Evolutionary conservation across 495 filamentous ascomycete genomes (phyloP).

Genomic region (Penicillium goetzii): DNA sequence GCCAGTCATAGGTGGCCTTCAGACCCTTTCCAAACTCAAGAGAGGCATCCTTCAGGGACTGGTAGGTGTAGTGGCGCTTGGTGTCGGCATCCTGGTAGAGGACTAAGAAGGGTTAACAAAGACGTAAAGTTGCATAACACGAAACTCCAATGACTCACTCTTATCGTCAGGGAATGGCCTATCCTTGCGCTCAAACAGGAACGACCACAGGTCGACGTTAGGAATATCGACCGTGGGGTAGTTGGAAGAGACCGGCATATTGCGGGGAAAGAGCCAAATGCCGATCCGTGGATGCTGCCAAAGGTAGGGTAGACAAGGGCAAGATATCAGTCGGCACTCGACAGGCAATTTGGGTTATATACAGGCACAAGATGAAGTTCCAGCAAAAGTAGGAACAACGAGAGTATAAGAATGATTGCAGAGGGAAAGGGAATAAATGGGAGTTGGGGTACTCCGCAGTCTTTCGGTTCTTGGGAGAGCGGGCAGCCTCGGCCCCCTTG

Average conservation of each 20-base stretch:
- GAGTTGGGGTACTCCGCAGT: conserved; percentile 20
- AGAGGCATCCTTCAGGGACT: conserved; percentile 64
- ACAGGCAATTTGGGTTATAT: neutral
- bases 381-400: neutral
- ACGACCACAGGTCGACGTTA: conserved; percentile 67
- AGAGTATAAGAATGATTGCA: conserved; percentile 5
- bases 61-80: conserved; percentile 72
- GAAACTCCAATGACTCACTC: conserved; percentile 29
- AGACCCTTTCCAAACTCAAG: conserved; percentile 81
- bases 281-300: conserved; percentile 21
- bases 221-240: conserved; percentile 47
- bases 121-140: neutral
- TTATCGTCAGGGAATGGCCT: conserved; percentile 64
- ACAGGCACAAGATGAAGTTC: conserved; percentile 3
- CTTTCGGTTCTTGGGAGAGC: conserved; percentile 14
- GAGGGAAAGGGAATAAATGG: neutral
- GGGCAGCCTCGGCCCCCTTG: conserved; percentile 27
- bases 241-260: conserved; percentile 48
- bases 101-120: conserved; percentile 53
- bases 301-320: conserved; percentile 3
- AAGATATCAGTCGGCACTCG: neutral
- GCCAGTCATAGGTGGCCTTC: conserved; percentile 70
- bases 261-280: conserved; percentile 30
- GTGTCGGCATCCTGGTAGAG: conserved; percentile 81
- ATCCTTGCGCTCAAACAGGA: conserved; percentile 79